Base-by-base conservation (phyloP, 768 basidiomycete species). In the Leccinum disarticulatum region DNA sequence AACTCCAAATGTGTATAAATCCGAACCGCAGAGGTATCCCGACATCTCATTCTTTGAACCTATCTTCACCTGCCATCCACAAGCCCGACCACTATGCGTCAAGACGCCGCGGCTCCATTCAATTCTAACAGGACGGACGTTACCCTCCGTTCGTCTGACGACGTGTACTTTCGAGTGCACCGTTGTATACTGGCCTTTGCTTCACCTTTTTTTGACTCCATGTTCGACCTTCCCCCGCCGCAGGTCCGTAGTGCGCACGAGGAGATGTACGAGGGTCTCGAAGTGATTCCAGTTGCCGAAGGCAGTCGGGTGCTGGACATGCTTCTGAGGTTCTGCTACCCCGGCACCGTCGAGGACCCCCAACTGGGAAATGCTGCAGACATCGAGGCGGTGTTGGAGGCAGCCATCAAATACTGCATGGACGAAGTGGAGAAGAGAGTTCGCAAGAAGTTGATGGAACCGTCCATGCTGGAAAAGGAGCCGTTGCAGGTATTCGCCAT, bases 101-200 rank as follows among this genome's bases (percentile, higher is more conserved):
- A 54, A 55, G 65, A 67, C 48, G 72, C 72, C 19, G 28, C 58
- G 60, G 46, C 68, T 6, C 82, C 83, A 1, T 85, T 85, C 68
- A 69, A 84, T 55, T 70, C 78, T 51, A 71, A 72, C 22, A 76
- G 77, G 55, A 80, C 81, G 43, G 82, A 85, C 58, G 71, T 85
- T 43, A 76, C 82, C 60, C 68, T 86, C 43, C 78, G 79, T 56
- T 80, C 85, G 9, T 82, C 80, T 36, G 84, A 86, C 55, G 51
- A 65, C 33, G 54, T 72, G 13, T 61, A 72, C 43, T 68, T 67
- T 41, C 52, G 63, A 25, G 65, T 70, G 38, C 51, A 70, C 41
- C 61, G 74, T 28, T 65, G 74, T 48, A 22, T 71, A 51, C 60
- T 75, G 6, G 60, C 59, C 43, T 54, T 70, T 30, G 56, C 73